Evolutionary conservation across 805 yeast genomes (phyloP).

Genomic region (Wickerhamiella galacta): DNA sequence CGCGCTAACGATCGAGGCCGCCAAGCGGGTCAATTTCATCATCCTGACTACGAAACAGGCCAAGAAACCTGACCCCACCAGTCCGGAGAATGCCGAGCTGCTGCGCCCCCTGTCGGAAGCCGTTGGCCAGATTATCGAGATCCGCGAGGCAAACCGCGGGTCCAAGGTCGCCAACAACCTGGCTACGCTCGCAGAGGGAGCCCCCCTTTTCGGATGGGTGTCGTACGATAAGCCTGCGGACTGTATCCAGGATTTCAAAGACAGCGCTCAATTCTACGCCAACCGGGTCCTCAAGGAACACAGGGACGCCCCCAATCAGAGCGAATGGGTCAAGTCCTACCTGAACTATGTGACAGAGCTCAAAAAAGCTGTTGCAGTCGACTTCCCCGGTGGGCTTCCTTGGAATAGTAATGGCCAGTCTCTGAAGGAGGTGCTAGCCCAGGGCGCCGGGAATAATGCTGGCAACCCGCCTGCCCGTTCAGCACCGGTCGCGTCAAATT

Average conservation of each 20-base stretch:
- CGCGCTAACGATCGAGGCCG: constrained; percentile 11
- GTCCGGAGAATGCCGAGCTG: constrained; percentile 37
- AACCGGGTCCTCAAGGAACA: constrained; percentile 76
- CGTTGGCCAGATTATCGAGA: constrained; percentile 38
- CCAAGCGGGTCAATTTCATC: constrained; percentile 19
- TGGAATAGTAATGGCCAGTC: constrained; percentile 54
- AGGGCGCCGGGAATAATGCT: constrained; percentile 17
- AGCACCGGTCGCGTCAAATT: constrained; percentile 23
- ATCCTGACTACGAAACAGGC: constrained; percentile 36
- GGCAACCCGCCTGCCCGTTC: constrained; percentile 26
- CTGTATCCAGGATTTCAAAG: constrained; percentile 66
- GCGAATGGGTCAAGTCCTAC: constrained; percentile 66
- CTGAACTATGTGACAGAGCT: constrained; percentile 50
- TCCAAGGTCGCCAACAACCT: constrained; percentile 52
- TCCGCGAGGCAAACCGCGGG: constrained; percentile 62
- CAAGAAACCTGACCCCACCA: constrained; percentile 44
- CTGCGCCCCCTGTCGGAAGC: constrained; percentile 51
- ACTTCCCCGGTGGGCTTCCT: constrained; percentile 67
- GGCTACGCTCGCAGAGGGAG: constrained; percentile 76
- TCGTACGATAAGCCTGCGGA: constrained; percentile 53
- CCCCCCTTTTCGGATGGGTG: constrained; percentile 85
- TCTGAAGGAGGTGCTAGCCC: constrained; percentile 29
- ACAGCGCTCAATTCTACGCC: constrained; percentile 86
- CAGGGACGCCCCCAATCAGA: constrained; percentile 56
- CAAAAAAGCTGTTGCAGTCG: constrained; percentile 55